Evolutionary conservation across 306 rosid genomes (phyloP).

Genomic region (Arachis hypogaea): DNA sequence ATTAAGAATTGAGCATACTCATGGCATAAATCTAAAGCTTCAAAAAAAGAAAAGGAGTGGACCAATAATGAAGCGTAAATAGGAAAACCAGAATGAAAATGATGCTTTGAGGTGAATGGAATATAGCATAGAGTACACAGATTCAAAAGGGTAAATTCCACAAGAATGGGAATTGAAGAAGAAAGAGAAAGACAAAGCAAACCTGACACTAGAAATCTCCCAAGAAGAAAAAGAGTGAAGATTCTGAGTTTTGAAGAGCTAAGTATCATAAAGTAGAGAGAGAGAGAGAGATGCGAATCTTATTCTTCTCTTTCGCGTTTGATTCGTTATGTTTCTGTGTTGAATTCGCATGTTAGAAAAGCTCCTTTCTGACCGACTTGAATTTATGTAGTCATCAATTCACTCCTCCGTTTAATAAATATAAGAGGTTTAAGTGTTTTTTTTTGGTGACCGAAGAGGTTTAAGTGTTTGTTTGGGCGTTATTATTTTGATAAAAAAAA

Average conservation of each 20-base stretch:
- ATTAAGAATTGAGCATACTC: slow-evolving; percentile 19
- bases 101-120: neutral
- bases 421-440: too few species aligned
- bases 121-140: neutral
- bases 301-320: neutral
- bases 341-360: neutral
- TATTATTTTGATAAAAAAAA: too few species aligned
- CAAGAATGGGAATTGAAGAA: neutral
- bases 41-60: neutral
- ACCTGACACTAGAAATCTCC: slow-evolving; percentile 33
- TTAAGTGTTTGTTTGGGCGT: too few species aligned
- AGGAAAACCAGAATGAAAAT: slow-evolving; percentile 12
- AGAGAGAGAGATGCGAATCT: slow-evolving; percentile 44
- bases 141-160: slow-evolving; percentile 11
- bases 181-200: neutral
- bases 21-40: neutral
- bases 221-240: neutral
- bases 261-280: neutral
- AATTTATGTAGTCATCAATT: too few species aligned
- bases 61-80: neutral
- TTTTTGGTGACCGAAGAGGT: too few species aligned
- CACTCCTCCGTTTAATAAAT: too few species aligned
- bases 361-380: too few species aligned
- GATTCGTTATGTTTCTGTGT: slow-evolving; percentile 1
- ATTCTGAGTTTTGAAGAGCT: neutral